Percentiles rank a stretch among this genome's conserved stretches.
Evolutionary conservation across 257 asterid species (phyloP).

Genomic region (Catharanthus roseus): DNA sequence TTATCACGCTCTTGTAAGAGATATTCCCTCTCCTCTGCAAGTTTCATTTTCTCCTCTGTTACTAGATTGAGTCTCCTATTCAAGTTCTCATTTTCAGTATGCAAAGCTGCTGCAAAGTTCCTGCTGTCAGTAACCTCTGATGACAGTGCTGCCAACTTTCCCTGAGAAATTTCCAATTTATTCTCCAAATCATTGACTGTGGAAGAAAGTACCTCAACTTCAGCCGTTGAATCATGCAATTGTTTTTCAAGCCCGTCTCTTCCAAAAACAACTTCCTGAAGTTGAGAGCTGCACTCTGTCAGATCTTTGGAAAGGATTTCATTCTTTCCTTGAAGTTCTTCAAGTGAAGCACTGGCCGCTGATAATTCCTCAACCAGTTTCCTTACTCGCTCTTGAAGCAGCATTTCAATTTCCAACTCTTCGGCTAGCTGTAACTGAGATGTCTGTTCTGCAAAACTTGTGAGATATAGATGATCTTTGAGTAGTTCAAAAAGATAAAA

Average conservation of each 20-base stretch:
- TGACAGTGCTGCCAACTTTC: conserved; percentile 52
- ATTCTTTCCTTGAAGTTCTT: conserved; percentile 51
- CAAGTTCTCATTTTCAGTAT: conserved; percentile 53
- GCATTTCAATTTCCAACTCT: conserved; percentile 27
- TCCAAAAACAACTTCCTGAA: conserved; percentile 41
- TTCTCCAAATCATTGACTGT: conserved; percentile 56
- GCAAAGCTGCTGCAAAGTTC: conserved; percentile 45
- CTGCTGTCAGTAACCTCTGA: conserved; percentile 58
- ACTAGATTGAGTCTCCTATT: conserved; percentile 33
- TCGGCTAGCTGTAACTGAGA: conserved; percentile 56
- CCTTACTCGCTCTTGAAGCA: conserved; percentile 29
- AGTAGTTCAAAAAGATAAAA: conserved; percentile 55
- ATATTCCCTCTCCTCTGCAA: conserved; percentile 44
- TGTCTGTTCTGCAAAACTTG: conserved; percentile 62
- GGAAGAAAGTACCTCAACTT: conserved; percentile 48
- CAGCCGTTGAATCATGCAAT: conserved; percentile 50
- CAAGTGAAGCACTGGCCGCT: conserved; percentile 38
- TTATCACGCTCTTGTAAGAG: conserved; percentile 48
- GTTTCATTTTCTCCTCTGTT: conserved; percentile 50
- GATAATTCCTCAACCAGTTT: conserved; percentile 43
- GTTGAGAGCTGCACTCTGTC: conserved; percentile 46
- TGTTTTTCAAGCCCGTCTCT: conserved; percentile 53
- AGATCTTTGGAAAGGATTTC: conserved; percentile 48
- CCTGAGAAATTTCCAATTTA: conserved; percentile 52
- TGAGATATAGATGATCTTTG: conserved; percentile 67